Percentiles rank a stretch among this genome's conserved stretches.
Conservation (phyloP, 768 basidiomycete genomes). For the Pleurotus tuoliensis region DNA sequence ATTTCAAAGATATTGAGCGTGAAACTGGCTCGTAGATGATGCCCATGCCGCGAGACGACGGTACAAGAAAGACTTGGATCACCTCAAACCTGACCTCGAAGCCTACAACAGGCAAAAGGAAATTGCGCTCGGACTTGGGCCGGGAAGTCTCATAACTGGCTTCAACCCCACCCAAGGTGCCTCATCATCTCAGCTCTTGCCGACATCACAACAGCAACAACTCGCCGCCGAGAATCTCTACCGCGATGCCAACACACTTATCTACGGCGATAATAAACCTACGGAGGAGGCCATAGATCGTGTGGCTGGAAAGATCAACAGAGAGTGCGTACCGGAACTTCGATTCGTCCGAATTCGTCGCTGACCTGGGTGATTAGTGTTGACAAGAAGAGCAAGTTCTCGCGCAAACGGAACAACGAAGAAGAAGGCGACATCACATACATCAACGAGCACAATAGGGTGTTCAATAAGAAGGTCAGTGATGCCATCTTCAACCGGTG, state of each 20-base stretch:
- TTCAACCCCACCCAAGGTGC: slow-evolving; percentile 51
- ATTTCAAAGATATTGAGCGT: too few species aligned
- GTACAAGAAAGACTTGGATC: slow-evolving; percentile 91
- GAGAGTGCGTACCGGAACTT: slow-evolving; percentile 58
- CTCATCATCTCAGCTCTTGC: slow-evolving; percentile 37
- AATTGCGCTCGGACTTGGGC: slow-evolving; percentile 67
- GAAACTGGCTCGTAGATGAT: slow-evolving; percentile 54
- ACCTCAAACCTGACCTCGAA: slow-evolving; percentile 82
- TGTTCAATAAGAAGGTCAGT: slow-evolving; percentile 94
- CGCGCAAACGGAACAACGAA: slow-evolving; percentile 84
- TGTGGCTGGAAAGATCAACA: slow-evolving; percentile 87
- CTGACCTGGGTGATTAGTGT: slow-evolving; percentile 42
- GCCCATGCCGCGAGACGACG: slow-evolving; percentile 82
- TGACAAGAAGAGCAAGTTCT: slow-evolving; percentile 88
- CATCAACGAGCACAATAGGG: slow-evolving; percentile 97
- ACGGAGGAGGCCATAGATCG: slow-evolving; percentile 93
- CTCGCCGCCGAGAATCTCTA: slow-evolving; percentile 81
- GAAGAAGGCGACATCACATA: slow-evolving; percentile 96
- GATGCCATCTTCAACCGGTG: not conserved
- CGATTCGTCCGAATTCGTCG: slow-evolving; percentile 5
- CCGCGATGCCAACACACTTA: slow-evolving; percentile 86
- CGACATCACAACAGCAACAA: slow-evolving; percentile 59
- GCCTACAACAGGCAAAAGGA: slow-evolving; percentile 91
- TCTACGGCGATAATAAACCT: slow-evolving; percentile 95
- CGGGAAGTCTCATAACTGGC: slow-evolving; percentile 41